A percentile compares a stretch with the other conserved stretches of the same genome.
phyloP scores from a whole-genome alignment of 352 stramenopile species.

The Phytophthora constricta region DNA sequence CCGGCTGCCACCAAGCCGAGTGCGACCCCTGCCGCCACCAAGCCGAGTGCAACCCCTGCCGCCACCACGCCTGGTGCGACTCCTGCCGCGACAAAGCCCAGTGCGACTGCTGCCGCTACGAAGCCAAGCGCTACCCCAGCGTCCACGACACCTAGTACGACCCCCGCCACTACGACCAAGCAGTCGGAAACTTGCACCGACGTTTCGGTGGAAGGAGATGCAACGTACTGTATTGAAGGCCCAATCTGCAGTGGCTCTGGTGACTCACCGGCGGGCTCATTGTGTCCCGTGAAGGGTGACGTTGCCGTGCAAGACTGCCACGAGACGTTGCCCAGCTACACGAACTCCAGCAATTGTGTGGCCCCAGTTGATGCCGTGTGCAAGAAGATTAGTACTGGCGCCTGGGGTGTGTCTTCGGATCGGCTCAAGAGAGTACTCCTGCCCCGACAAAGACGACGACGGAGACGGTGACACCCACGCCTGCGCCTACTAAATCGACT shows the following conservation, averaged over 20 bases:
- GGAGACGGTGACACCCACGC: neutral
- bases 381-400: constrained; percentile 72
- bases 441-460: constrained; percentile 31
- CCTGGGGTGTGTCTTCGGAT: constrained; percentile 70
- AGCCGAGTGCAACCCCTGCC: constrained; percentile 19
- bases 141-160: constrained; percentile 21
- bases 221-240: constrained; percentile 75
- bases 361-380: constrained; percentile 59
- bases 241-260: constrained; percentile 67
- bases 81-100: constrained; percentile 24
- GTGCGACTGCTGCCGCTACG: constrained; percentile 14
- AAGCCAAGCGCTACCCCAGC: constrained; percentile 24
- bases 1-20: constrained; percentile 23
- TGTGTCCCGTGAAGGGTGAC: constrained; percentile 68
- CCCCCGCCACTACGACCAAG: constrained; percentile 29
- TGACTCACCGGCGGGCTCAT: constrained; percentile 39
- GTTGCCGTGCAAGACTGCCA: constrained; percentile 65
- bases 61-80: constrained; percentile 19
- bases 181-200: constrained; percentile 49
- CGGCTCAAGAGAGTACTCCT: constrained; percentile 20
- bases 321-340: constrained; percentile 63
- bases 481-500: constrained; percentile 8
- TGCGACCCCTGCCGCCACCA: constrained; percentile 25
- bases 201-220: constrained; percentile 73
- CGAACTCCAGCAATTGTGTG: constrained; percentile 52